Evolutionary conservation across 148 eudicot genomes (phyloP), one percentile per base, ranked within the genome.

Genomic region (Camellia sinensis): DNA sequence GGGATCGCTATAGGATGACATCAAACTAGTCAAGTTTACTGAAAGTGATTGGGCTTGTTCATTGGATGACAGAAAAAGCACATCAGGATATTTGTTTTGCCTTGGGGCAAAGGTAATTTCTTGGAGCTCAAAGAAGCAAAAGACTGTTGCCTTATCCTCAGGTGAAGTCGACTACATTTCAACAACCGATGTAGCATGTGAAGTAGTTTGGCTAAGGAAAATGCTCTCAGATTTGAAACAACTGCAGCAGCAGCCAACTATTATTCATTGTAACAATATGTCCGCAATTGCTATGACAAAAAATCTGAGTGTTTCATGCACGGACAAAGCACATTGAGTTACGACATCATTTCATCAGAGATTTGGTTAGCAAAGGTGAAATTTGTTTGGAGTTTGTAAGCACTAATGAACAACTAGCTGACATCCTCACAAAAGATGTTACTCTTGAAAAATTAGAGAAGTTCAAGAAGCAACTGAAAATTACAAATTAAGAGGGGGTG

Each of bases 401-500:
- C 17, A 2, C 52, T 0, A 15, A 69, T 69, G 53, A 69, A 2
- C 50, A 69, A 0, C 50, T 19, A 5, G 14, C 48, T 14, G n/a
- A 69, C 12, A 4, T 45, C 3, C 73, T 69, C 13, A 69, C 73
- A 11, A 69, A 69, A 14, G 48, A 19, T 3, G 73, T 69, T 5
- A 69, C 53, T 2, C 1, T 2, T 1, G 69, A 65, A 11, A 65
- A 18, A 1, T 22, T 22, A 22, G 65, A 62, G 1, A 65, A 15
- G 5, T 69, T 69, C 48, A 69, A 40, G 53, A 15, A 44, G 52
- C 2, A 67, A 40, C 15, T 40, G 53, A 69, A 69, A 69, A 22
- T 69, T n/a, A 44, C n/a, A 45, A 69, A 69, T 69, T 69, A 44
- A 69, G 73, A 69, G 18, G 53, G 73, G 52, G 18, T 69, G 52